Percentiles rank a stretch among this genome's conserved stretches.
These are phyloP conservation scores for Borealophlyctis nickersoniae DNA, from an alignment of 192 early-diverging fungal genomes.

Conservation along the genomic window DNA sequence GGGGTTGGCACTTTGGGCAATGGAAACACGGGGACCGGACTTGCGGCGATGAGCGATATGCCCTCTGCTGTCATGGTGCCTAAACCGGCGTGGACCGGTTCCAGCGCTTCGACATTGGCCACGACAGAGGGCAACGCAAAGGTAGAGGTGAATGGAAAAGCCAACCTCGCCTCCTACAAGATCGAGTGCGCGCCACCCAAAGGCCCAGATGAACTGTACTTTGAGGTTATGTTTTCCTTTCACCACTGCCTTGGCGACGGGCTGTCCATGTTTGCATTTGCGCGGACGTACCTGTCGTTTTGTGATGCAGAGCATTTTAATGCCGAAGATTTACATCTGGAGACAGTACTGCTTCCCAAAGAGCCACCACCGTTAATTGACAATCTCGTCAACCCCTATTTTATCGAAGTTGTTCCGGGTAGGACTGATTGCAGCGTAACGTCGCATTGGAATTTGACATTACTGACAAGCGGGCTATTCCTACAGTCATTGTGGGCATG, in stretches of 20 bases:
- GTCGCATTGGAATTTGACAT: not conserved
- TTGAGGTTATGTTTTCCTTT: conserved; percentile 45
- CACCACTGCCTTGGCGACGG: conserved; percentile 48
- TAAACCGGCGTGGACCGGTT: too few species aligned
- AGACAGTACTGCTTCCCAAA: conserved; percentile 16
- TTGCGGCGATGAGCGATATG: not conserved
- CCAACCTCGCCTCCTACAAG: too few species aligned
- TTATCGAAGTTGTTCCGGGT: conserved; percentile 43
- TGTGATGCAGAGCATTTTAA: conserved; percentile 20
- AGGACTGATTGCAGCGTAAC: conserved; percentile 1
- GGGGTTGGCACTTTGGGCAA: not conserved
- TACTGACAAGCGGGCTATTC: not conserved
- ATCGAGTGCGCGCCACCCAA: too few species aligned
- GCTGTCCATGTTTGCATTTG: conserved; percentile 39
- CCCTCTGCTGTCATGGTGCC: too few species aligned
- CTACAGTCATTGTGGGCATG: conserved; percentile 20
- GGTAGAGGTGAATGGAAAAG: too few species aligned
- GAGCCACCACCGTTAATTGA: conserved; percentile 42
- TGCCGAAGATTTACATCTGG: conserved; percentile 21
- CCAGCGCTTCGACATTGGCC: too few species aligned
- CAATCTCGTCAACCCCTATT: conserved; percentile 38
- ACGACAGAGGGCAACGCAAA: too few species aligned
- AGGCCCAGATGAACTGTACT: conserved; percentile 24
- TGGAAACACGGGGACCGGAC: not conserved
- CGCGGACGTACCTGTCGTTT: conserved; percentile 29